Evolutionary conservation across 1,284 basidiomycete genomes (phyloP).

Genomic region (Flammula alnicola): DNA sequence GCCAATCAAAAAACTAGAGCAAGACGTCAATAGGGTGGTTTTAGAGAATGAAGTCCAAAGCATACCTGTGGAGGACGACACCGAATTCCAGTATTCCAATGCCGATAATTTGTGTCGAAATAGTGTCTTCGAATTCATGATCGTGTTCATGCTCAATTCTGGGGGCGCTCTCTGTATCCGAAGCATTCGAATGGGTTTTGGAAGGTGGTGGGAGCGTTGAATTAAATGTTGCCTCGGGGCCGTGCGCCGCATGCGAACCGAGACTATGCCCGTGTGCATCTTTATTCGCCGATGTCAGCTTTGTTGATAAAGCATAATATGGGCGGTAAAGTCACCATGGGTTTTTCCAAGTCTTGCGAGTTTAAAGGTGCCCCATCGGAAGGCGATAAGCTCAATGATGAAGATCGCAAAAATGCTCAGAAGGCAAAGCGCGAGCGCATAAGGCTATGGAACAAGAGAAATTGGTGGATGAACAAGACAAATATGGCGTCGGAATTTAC

Average conservation of each 20-base stretch:
- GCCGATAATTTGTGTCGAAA: conserved; percentile 82
- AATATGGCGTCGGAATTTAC: conserved; percentile 46
- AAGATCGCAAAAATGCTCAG: conserved; percentile 84
- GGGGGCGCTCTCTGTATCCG: conserved; percentile 31
- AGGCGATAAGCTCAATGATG: conserved; percentile 84
- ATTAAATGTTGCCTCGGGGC: conserved; percentile 50
- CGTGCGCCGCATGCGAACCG: conserved; percentile 73
- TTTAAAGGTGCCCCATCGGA: conserved; percentile 76
- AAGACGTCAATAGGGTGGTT: background rate
- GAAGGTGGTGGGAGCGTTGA: conserved; percentile 14
- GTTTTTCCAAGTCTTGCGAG: conserved; percentile 56
- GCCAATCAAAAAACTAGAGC: conserved; percentile 80
- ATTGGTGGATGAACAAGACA: conserved; percentile 1
- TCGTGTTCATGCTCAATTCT: conserved; percentile 12
- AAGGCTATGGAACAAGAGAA: conserved; percentile 58
- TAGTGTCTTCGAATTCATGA: conserved; percentile 43
- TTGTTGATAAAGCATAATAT: conserved; percentile 8
- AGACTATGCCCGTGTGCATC: conserved; percentile 71
- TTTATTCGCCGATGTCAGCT: conserved; percentile 31
- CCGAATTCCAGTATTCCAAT: conserved; percentile 91
- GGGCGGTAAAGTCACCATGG: conserved; percentile 49
- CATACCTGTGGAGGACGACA: conserved; percentile 81
- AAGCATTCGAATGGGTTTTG: conserved; percentile 24
- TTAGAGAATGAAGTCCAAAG: background rate
- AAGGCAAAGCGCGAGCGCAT: conserved; percentile 81